phyloP scores from a whole-genome alignment of 2,329 filamentous ascomycete species.

The Alternaria brassicicola region DNA sequence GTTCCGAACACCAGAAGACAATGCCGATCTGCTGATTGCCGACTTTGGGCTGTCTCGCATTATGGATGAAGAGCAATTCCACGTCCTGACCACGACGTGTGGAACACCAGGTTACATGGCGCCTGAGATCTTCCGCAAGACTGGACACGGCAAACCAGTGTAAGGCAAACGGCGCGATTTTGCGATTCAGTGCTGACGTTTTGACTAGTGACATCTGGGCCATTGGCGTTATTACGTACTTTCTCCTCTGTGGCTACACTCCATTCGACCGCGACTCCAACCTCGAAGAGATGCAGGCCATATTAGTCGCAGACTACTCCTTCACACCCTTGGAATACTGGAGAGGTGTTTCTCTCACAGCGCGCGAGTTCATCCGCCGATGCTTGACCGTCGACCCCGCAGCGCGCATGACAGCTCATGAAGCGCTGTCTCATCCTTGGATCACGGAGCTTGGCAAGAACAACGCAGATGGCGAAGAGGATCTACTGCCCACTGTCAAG shows the following conservation, averaged over 20 bases:
- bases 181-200: conserved; percentile 16
- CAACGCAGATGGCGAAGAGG: conserved; percentile 51
- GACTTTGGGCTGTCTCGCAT: conserved; percentile 96
- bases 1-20: conserved; percentile 96
- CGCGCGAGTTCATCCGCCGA: conserved; percentile 88
- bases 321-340: conserved; percentile 96
- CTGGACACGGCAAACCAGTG: conserved; percentile 96
- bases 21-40: conserved; percentile 93
- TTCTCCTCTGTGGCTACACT: conserved; percentile 95
- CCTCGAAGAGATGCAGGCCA: conserved; percentile 99
- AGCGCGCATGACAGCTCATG: conserved; percentile 89
- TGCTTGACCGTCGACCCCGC: conserved; percentile 91
- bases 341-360: conserved; percentile 82
- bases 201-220: conserved; percentile 83
- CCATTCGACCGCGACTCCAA: conserved; percentile 97
- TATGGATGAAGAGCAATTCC: conserved; percentile 99
- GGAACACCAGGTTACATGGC: conserved; percentile 99
- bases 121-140: conserved; percentile 99
- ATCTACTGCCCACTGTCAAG: conserved; percentile 69
- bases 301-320: conserved; percentile 92
- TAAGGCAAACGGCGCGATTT: conserved; percentile 44
- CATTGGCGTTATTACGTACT: conserved; percentile 98
- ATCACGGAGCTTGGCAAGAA: conserved; percentile 63
- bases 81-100: conserved; percentile 95
- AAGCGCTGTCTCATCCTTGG: conserved; percentile 69